Base-by-base conservation (phyloP, 306 rosid species). In the Gastrolobium villosum region DNA sequence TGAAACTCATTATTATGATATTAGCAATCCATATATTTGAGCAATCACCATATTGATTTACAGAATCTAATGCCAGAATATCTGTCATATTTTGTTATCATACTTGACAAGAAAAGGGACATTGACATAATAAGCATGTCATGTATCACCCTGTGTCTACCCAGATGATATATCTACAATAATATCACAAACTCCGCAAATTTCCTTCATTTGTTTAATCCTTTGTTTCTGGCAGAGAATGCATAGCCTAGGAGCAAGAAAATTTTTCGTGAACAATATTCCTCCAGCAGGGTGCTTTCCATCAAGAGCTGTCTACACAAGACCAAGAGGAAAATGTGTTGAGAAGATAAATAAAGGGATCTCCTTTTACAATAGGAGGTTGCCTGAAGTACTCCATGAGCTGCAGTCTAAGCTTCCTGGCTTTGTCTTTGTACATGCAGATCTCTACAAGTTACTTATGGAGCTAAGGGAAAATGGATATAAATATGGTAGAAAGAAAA, bases 251-350 rank as follows among this genome's bases (percentile, higher is more conserved):
- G 90, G 90, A 63, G 90, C 79, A 72, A 80, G 90, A 44, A 83
- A 41, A 2, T 83, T 80, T 70, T 46, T 83, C 0, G 79, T 81
- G 61, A 73, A 74, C 68, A 83, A 77, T 61, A 31, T 81, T 55
- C 65, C 87, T 5, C 84, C 90, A 77, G 57, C 65, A 39, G 86
- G 87, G 13, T 86, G 87, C 70, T 76, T 77, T 76, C 90, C 85
- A 61, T 31, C 68, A 10, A 37, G 0, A 13, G 57, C 81, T 55
- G 10, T 31, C 4, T 34, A 0, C 14, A 31, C 72, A 69, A 83
- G 3, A 53, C 83, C 81, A 50, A 80, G 48, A 40, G 81, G 78
- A 72, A 41, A 77, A 10, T 80, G 89, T 64, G 40, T 37, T 44
- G 7, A 52, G 74, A 64, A 65, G 36, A 46, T 62, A 0, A 86